Percentiles rank a stretch among this genome's conserved stretches.
phyloP scores from a whole-genome alignment of 2,329 filamentous ascomycete species.

The Epichloe glyceriae region DNA sequence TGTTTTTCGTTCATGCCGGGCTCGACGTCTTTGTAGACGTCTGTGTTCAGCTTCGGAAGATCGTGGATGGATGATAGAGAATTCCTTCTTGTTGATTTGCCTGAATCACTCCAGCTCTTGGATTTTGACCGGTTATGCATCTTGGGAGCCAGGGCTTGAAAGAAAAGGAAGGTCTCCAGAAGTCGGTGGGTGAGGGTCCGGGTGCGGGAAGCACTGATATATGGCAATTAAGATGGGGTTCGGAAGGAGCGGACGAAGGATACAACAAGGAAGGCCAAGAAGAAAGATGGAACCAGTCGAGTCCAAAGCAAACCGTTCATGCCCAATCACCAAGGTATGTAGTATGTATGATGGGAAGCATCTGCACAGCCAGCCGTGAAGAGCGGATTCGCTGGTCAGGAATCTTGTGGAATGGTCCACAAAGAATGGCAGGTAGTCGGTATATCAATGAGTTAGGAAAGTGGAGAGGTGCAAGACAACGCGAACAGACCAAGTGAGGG shows the following conservation, averaged over 20 bases:
- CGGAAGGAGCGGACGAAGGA: neutral
- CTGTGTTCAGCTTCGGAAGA: neutral
- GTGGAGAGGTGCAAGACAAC: neutral
- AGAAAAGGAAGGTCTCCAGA: neutral
- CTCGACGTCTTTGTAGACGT: neutral
- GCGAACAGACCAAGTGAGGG: neutral
- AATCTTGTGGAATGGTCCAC: neutral
- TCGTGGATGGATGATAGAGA: neutral
- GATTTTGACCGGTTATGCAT: neutral
- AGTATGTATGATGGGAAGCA: neutral
- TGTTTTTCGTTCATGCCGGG: neutral
- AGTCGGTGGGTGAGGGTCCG: neutral
- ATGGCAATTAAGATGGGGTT: neutral
- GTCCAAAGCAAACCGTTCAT: neutral
- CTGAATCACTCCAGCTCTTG: conserved; percentile 4
- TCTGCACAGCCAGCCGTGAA: conserved; percentile 3
- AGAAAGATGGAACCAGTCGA: neutral
- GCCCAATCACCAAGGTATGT: neutral
- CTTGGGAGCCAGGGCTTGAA: neutral
- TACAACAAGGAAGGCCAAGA: neutral
- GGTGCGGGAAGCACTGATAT: neutral
- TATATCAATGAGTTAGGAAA: neutral
- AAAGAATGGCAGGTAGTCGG: conserved; percentile 1
- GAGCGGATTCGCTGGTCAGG: neutral
- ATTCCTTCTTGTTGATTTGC: conserved; percentile 2